Evolutionary conservation across 2,329 filamentous ascomycete species (phyloP).

Genomic region (Xylaria sp.): DNA sequence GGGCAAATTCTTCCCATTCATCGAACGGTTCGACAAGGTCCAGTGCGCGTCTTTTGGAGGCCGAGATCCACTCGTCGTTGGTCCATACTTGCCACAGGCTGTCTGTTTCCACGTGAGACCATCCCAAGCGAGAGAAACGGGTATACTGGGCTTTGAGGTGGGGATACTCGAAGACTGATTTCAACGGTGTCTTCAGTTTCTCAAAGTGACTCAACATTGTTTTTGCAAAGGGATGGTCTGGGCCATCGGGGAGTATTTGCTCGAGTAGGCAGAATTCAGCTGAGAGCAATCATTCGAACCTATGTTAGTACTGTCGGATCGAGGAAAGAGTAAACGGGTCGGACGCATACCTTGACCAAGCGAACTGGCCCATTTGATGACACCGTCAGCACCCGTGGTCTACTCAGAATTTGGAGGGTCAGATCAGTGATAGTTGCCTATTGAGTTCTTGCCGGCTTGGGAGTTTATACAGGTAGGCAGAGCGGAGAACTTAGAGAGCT

Average conservation of each 20-base stretch:
- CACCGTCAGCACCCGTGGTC: slow-evolving; percentile 73
- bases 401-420: slow-evolving; percentile 7
- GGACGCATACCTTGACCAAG: slow-evolving; percentile 69
- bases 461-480: neutral
- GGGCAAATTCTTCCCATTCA: slow-evolving; percentile 93
- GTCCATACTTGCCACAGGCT: slow-evolving; percentile 89
- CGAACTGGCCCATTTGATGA: slow-evolving; percentile 81
- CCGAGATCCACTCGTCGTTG: slow-evolving; percentile 71
- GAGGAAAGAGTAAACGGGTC: neutral
- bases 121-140: slow-evolving; percentile 77
- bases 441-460: neutral
- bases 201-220: slow-evolving; percentile 88
- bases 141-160: slow-evolving; percentile 71
- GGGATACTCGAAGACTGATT: slow-evolving; percentile 77
- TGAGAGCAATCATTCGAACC: slow-evolving; percentile 47
- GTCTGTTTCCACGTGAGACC: slow-evolving; percentile 69
- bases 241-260: slow-evolving; percentile 83
- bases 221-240: slow-evolving; percentile 82
- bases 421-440: neutral
- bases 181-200: slow-evolving; percentile 82
- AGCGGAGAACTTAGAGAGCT: neutral
- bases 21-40: slow-evolving; percentile 86
- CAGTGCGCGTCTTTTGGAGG: slow-evolving; percentile 68
- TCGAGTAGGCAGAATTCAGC: slow-evolving; percentile 88
- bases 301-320: neutral